Conservation (phyloP, 495 filamentous ascomycete genomes). For the Trichoderma virens region DNA sequence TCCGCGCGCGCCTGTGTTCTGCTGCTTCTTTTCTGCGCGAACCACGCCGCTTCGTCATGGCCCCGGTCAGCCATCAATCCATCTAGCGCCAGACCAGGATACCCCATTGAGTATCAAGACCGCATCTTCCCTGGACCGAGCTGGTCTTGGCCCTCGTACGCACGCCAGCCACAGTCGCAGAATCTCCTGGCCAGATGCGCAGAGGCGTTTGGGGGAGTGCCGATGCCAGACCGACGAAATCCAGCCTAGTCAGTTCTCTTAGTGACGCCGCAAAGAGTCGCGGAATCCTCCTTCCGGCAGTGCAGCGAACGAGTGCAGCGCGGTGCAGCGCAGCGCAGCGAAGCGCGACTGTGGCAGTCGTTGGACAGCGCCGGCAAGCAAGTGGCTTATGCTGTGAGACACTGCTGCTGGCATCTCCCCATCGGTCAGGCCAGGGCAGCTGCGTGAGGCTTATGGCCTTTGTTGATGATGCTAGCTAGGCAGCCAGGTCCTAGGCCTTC, state of each 20-base stretch:
- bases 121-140: neutral
- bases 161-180: neutral
- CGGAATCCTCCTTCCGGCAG: neutral
- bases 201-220: neutral
- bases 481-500: neutral
- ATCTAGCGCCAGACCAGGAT: neutral
- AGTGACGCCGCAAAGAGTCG: neutral
- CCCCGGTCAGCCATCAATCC: constrained; percentile 2
- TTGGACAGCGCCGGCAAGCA: neutral
- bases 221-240: neutral
- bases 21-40: constrained; percentile 8
- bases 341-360: neutral
- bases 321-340: too few relatives aligned
- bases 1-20: neutral
- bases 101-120: constrained; percentile 9
- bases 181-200: neutral
- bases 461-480: neutral
- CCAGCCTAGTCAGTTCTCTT: neutral
- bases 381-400: neutral
- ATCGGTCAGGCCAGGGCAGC: neutral
- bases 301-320: too few relatives aligned
- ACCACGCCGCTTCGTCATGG: neutral
- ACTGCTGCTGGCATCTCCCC: neutral
- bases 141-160: constrained; percentile 4
- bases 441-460: neutral